phyloP scores from a whole-genome alignment of 1,284 basidiomycete species.

The Naganishia albida region DNA sequence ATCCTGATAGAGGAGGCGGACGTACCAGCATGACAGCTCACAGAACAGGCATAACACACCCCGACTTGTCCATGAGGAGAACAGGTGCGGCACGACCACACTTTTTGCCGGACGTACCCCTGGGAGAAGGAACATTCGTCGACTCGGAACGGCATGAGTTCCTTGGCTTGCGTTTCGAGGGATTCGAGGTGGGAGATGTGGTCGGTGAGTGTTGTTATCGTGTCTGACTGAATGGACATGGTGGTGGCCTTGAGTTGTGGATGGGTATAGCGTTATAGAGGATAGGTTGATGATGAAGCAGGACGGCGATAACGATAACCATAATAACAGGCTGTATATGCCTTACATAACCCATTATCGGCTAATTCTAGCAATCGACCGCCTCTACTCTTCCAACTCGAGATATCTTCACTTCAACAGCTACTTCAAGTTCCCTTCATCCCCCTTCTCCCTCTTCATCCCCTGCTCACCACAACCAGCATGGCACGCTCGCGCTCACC shows the following conservation, averaged over 20 bases:
- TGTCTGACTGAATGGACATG: slow-evolving; percentile 37
- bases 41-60: slow-evolving; percentile 53
- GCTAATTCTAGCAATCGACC: too few relatives aligned
- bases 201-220: slow-evolving; percentile 45
- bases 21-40: slow-evolving; percentile 52
- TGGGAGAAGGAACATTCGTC: slow-evolving; percentile 50
- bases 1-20: neutral
- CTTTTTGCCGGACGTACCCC: slow-evolving; percentile 47
- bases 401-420: too few relatives aligned
- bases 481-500: slow-evolving; percentile 29
- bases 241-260: too few relatives aligned
- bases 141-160: slow-evolving; percentile 49
- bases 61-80: slow-evolving; percentile 42
- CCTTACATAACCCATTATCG: too few relatives aligned
- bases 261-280: too few relatives aligned
- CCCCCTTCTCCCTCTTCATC: neutral
- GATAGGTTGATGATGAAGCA: too few relatives aligned
- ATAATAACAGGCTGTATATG: too few relatives aligned
- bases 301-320: too few relatives aligned
- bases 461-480: neutral
- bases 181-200: slow-evolving; percentile 46
- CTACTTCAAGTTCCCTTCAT: too few relatives aligned
- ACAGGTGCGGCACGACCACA: slow-evolving; percentile 52
- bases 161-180: slow-evolving; percentile 47
- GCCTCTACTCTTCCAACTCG: too few relatives aligned